A percentile compares a stretch with the other conserved stretches of the same genome.
Evolutionary conservation across 768 basidiomycete species (phyloP).

Genomic region (Xerocomus brunneocitrinus): DNA sequence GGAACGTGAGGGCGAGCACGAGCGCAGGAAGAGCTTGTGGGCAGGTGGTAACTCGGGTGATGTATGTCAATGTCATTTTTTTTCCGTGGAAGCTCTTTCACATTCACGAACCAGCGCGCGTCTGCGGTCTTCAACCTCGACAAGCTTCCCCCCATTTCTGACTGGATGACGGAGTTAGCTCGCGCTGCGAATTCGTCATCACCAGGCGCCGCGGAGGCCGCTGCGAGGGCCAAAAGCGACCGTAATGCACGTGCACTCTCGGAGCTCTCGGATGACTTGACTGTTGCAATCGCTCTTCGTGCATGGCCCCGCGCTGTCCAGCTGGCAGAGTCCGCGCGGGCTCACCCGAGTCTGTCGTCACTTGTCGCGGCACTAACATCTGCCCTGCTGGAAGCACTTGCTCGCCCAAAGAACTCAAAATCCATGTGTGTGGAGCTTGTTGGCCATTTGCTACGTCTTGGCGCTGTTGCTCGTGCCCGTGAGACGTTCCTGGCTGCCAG

Average conservation of each 20-base stretch:
- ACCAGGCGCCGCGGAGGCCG: constrained; percentile 31
- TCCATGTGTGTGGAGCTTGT: constrained; percentile 67
- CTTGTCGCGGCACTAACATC: constrained; percentile 65
- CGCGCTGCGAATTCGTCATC: constrained; percentile 42
- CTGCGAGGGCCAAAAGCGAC: constrained; percentile 71
- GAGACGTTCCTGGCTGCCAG: constrained; percentile 80
- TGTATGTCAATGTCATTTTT: constrained; percentile 26
- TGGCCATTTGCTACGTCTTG: constrained; percentile 66
- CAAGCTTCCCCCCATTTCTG: constrained; percentile 58
- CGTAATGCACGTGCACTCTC: constrained; percentile 82
- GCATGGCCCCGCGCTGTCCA: constrained; percentile 86
- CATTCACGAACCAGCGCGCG: constrained; percentile 23
- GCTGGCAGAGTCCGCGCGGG: constrained; percentile 79
- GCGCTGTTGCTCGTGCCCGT: constrained; percentile 73
- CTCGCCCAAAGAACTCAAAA: constrained; percentile 74
- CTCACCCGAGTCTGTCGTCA: constrained; percentile 56
- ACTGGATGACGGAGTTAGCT: constrained; percentile 72
- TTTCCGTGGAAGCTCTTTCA: not conserved
- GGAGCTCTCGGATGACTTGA: constrained; percentile 88
- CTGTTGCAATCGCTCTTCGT: constrained; percentile 84
- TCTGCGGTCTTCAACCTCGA: constrained; percentile 33
- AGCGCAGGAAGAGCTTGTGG: constrained; percentile 78
- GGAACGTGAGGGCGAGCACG: constrained; percentile 91
- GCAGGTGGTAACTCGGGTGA: constrained; percentile 42
- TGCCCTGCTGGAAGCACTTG: constrained; percentile 69